Percentiles rank a stretch among this genome's conserved stretches.
phyloP scores from a whole-genome alignment of 257 asterid genomes.

The Fraxinus quadrangulata region DNA sequence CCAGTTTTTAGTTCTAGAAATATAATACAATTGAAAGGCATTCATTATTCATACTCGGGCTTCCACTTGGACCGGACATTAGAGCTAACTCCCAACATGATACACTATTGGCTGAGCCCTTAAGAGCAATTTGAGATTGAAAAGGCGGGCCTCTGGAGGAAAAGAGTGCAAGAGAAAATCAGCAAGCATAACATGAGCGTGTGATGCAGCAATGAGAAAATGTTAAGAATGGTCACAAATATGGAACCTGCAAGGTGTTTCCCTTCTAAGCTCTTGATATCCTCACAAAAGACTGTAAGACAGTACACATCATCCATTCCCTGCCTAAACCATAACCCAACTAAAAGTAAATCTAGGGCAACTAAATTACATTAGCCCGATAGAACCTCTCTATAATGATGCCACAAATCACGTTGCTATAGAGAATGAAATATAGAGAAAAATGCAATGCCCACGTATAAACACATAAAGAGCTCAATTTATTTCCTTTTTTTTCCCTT shows the following conservation, averaged over 20 bases:
- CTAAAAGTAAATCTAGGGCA: background rate
- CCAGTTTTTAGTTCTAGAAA: slow-evolving; percentile 17
- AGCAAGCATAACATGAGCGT: background rate
- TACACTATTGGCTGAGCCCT: slow-evolving; percentile 46
- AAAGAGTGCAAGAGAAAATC: background rate
- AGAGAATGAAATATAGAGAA: background rate
- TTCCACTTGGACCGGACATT: slow-evolving; percentile 68
- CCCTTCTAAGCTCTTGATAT: slow-evolving; percentile 49
- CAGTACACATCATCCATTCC: no score
- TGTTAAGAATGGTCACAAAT: slow-evolving; percentile 1
- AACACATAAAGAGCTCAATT: background rate
- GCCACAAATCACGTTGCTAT: background rate
- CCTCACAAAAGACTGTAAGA: slow-evolving; percentile 18
- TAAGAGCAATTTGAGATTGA: slow-evolving; percentile 18
- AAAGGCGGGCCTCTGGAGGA: background rate
- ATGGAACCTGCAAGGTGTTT: slow-evolving; percentile 40
- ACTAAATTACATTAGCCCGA: background rate
- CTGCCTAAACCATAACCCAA: background rate
- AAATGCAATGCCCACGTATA: background rate
- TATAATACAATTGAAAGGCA: slow-evolving; percentile 11
- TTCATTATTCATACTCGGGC: slow-evolving; percentile 55
- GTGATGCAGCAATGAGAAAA: background rate
- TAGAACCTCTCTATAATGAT: background rate
- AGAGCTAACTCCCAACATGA: slow-evolving; percentile 46
- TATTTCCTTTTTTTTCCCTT: background rate